Conservation (phyloP, 1,284 basidiomycete genomes). For the Xerocomus nothofagi region DNA sequence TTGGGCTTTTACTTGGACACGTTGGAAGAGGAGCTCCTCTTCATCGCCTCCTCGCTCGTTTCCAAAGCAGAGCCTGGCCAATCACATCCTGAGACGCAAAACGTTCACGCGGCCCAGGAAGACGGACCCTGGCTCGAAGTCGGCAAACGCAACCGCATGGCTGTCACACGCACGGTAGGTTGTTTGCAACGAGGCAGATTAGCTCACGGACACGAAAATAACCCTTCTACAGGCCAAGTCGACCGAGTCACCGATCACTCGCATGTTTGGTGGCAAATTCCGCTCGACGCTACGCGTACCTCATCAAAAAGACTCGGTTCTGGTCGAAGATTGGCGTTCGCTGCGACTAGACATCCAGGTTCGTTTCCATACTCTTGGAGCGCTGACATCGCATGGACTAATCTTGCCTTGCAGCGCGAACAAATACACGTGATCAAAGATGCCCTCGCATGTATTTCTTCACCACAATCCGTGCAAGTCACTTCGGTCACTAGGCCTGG, state of each 20-base stretch:
- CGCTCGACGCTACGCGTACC: slow-evolving; percentile 85
- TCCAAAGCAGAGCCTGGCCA: slow-evolving; percentile 27
- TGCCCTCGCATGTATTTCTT: slow-evolving; percentile 77
- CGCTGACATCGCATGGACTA: too few relatives aligned
- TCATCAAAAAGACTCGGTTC: slow-evolving; percentile 82
- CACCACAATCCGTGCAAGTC: slow-evolving; percentile 82
- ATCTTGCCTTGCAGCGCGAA: slow-evolving; percentile 50
- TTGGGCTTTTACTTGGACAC: slow-evolving; percentile 97
- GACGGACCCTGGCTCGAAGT: slow-evolving; percentile 88
- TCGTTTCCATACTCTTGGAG: slow-evolving; percentile 13
- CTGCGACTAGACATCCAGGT: slow-evolving; percentile 89
- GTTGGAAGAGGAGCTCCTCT: slow-evolving; percentile 88
- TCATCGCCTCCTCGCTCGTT: slow-evolving; percentile 53
- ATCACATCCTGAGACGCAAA: slow-evolving; percentile 11
- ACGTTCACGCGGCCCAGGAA: slow-evolving; percentile 36
- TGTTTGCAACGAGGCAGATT: background rate
- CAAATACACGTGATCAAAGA: slow-evolving; percentile 81
- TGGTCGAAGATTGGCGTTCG: slow-evolving; percentile 92
- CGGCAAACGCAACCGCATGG: slow-evolving; percentile 83
- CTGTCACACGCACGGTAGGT: slow-evolving; percentile 80
- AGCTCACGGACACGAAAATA: background rate
- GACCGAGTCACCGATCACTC: slow-evolving; percentile 84
- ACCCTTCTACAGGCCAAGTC: slow-evolving; percentile 60
- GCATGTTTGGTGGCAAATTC: slow-evolving; percentile 93
- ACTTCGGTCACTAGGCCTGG: slow-evolving; percentile 55